Percentiles rank a stretch among this genome's conserved stretches.
These are phyloP conservation scores for Coccomyxa sp. DNA, from an alignment of 139 green algal species.

Conservation along the genomic window DNA sequence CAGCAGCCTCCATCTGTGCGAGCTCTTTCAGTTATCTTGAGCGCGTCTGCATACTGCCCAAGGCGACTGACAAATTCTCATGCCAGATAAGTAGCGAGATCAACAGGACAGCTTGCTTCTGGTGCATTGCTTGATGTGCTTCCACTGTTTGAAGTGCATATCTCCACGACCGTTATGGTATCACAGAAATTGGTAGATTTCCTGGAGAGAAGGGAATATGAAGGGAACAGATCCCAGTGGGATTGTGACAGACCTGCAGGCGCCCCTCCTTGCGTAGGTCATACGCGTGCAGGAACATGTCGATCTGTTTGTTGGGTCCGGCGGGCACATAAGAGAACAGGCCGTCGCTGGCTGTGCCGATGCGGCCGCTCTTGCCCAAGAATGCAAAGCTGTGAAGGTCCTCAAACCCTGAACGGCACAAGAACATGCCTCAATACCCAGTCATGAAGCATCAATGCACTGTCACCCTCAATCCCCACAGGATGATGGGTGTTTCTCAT, in stretches of 20 bases:
- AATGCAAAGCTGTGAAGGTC: conserved; percentile 33
- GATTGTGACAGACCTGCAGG: conserved; percentile 2
- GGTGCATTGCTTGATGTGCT: not conserved
- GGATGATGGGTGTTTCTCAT: not conserved
- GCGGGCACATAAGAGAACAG: conserved; percentile 25
- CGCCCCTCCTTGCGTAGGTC: conserved; percentile 4
- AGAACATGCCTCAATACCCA: too few species aligned
- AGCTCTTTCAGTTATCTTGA: not conserved
- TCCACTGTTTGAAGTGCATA: not conserved
- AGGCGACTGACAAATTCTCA: not conserved
- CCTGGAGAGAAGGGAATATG: too few species aligned
- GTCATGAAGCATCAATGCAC: not conserved
- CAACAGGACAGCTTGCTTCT: not conserved
- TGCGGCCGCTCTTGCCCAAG: conserved; percentile 16
- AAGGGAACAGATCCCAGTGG: too few species aligned
- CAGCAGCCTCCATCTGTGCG: not conserved
- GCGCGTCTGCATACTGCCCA: not conserved
- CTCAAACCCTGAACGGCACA: not conserved
- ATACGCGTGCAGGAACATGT: conserved; percentile 23
- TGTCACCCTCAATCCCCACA: not conserved
- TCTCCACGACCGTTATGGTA: too few species aligned
- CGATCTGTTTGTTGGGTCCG: conserved; percentile 27
- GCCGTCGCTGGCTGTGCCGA: conserved; percentile 28
- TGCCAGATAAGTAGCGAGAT: not conserved
- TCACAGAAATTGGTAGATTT: too few species aligned